phyloP scores from a whole-genome alignment of 768 basidiomycete species.

The Leccinum variicolor region DNA sequence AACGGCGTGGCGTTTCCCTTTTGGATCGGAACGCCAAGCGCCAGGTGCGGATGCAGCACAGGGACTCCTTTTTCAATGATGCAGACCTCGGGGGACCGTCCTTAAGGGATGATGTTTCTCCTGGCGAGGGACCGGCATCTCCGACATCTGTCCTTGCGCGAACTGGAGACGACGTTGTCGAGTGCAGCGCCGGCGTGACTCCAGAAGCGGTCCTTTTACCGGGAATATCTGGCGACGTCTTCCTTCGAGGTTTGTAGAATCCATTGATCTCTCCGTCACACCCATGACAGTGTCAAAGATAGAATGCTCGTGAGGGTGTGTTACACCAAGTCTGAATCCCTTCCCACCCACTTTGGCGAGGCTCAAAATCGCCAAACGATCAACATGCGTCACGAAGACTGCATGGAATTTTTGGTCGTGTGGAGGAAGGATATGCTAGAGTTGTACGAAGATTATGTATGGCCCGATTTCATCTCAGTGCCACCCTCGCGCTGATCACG shows the following conservation, averaged over 20 bases:
- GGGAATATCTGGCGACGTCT: constrained; percentile 45
- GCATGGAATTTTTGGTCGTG: constrained; percentile 82
- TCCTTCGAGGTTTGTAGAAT: constrained; percentile 65
- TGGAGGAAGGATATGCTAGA: constrained; percentile 80
- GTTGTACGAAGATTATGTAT: constrained; percentile 81
- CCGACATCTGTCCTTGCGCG: constrained; percentile 68
- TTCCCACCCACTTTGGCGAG: constrained; percentile 62
- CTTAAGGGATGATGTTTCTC: not conserved
- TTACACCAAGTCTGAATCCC: constrained; percentile 52
- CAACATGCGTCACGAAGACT: constrained; percentile 59
- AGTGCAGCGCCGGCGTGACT: constrained; percentile 64
- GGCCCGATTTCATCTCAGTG: constrained; percentile 22
- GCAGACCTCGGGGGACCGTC: not conserved
- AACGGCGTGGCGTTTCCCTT: constrained; percentile 12
- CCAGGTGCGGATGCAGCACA: constrained; percentile 7
- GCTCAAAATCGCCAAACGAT: constrained; percentile 59
- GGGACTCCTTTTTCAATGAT: constrained; percentile 23
- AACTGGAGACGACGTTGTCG: constrained; percentile 50
- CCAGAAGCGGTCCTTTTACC: constrained; percentile 20
- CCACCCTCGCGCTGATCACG: constrained; percentile 3
- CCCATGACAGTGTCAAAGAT: constrained; percentile 47
- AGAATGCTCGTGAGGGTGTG: constrained; percentile 84
- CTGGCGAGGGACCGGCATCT: constrained; percentile 41
- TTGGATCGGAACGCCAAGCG: constrained; percentile 11
- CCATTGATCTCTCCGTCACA: not conserved